A percentile compares a stretch with the other conserved stretches of the same genome.
These are phyloP conservation scores for Rhynchospora tenuis DNA, from an alignment of 176 grass and related monocot genomes.

Conservation along the genomic window DNA sequence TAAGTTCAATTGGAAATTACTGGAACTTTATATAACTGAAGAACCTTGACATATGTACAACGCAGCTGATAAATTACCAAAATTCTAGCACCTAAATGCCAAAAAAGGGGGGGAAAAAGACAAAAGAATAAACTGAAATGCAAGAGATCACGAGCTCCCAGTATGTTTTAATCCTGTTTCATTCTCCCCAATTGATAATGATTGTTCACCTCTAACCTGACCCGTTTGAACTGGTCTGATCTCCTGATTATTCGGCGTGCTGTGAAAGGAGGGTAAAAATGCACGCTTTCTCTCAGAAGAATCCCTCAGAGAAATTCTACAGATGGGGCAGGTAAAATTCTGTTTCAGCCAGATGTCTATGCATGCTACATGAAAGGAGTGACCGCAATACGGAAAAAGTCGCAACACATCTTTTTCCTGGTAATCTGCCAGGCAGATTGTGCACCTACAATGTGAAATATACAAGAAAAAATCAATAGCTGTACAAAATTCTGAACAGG, in stretches of 20 bases:
- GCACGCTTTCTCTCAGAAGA: constrained; percentile 49
- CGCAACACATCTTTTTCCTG: constrained; percentile 64
- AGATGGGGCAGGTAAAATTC: constrained; percentile 88
- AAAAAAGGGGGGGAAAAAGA: not conserved
- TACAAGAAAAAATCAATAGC: not conserved
- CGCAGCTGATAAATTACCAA: constrained; percentile 6
- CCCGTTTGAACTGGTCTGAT: constrained; percentile 40
- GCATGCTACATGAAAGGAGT: constrained; percentile 72
- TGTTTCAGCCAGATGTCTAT: constrained; percentile 88
- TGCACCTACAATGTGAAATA: constrained; percentile 20
- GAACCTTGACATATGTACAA: not conserved
- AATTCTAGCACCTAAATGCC: constrained; percentile 13
- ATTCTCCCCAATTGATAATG: constrained; percentile 13
- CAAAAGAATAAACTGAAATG: not conserved
- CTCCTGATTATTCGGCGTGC: constrained; percentile 32
- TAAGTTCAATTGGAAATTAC: not conserved
- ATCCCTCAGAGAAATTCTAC: constrained; percentile 82
- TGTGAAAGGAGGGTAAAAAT: constrained; percentile 33
- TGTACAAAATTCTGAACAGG: not conserved
- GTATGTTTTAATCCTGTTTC: constrained; percentile 34
- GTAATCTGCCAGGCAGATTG: constrained; percentile 77
- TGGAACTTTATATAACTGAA: constrained; percentile 2
- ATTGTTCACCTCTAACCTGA: constrained; percentile 19
- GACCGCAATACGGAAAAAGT: constrained; percentile 63
- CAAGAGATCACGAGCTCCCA: constrained; percentile 34